phyloP scores from a whole-genome alignment of 2,329 filamentous ascomycete genomes.

The Coniochaeta ligniaria region DNA sequence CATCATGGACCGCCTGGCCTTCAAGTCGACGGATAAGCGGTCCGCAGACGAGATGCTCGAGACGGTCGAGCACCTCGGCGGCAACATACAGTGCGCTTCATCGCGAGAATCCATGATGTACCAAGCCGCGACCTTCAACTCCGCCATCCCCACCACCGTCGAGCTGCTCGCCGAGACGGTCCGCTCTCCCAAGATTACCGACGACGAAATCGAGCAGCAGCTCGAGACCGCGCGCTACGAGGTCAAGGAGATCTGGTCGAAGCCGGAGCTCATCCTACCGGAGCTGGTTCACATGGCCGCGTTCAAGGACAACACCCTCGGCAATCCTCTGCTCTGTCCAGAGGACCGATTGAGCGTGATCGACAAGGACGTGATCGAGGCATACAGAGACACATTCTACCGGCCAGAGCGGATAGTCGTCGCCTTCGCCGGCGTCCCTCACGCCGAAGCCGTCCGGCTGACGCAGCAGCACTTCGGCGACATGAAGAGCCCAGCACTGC shows the following conservation, averaged over 20 bases:
- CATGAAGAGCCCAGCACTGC: constrained; percentile 56
- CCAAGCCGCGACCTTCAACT: constrained; percentile 96
- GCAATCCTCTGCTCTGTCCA: constrained; percentile 87
- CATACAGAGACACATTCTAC: constrained; percentile 80
- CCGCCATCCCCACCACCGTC: constrained; percentile 74
- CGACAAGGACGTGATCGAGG: constrained; percentile 62
- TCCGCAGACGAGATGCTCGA: constrained; percentile 82
- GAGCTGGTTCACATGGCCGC: constrained; percentile 94
- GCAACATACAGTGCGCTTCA: constrained; percentile 95
- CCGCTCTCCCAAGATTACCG: constrained; percentile 74
- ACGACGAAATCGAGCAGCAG: constrained; percentile 80
- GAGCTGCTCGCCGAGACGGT: constrained; percentile 90
- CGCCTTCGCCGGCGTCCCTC: constrained; percentile 87
- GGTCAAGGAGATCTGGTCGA: constrained; percentile 95
- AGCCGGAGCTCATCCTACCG: constrained; percentile 90
- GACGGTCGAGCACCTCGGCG: constrained; percentile 78
- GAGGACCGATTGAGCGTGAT: constrained; percentile 74
- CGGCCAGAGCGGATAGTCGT: constrained; percentile 87
- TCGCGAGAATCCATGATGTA: constrained; percentile 98
- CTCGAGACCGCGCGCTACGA: constrained; percentile 90
- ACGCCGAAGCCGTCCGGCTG: constrained; percentile 70
- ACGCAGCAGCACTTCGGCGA: constrained; percentile 86
- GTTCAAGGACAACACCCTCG: constrained; percentile 92
- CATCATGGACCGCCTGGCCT: constrained; percentile 91
- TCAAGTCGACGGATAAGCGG: constrained; percentile 74